These are phyloP conservation scores for Orobanche coerulescens DNA, from an alignment of 257 asterid genomes.

Conservation along the genomic window DNA sequence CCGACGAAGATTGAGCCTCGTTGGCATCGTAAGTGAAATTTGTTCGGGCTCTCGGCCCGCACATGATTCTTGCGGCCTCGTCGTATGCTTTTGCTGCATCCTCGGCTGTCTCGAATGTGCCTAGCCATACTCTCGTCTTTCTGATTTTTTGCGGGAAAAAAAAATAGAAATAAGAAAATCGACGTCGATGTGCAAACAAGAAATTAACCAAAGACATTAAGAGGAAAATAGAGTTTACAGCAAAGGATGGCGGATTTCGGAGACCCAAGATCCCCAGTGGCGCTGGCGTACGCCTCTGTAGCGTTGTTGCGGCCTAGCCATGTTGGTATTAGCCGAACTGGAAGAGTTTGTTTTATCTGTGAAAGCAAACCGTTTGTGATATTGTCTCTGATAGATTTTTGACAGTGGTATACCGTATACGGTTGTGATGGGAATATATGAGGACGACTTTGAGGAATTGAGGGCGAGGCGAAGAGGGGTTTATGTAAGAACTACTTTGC, in stretches of 20 bases:
- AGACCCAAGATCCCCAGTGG: conserved; percentile 99
- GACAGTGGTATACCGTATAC: no score
- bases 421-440: no score
- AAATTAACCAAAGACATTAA: background rate
- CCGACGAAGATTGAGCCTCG: conserved; percentile 45
- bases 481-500: no score
- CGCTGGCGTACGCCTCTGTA: conserved; percentile 90
- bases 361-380: no score
- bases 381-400: no score
- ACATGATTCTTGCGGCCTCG: conserved; percentile 81
- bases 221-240: conserved; percentile 32
- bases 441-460: no score
- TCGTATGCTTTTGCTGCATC: conserved; percentile 90
- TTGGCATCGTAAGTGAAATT: conserved; percentile 52
- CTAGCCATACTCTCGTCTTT: conserved; percentile 89
- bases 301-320: conserved; percentile 71
- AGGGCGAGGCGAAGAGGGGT: no score
- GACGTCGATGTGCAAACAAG: no score
- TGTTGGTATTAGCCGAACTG: background rate
- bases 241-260: conserved; percentile 92
- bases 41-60: conserved; percentile 75
- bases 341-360: no score
- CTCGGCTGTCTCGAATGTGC: conserved; percentile 91
- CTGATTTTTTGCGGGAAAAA: conserved; percentile 25
- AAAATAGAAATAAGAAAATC: background rate